Base-by-base conservation (phyloP, 1,139 yeast species). In the Candida smagusa region DNA sequence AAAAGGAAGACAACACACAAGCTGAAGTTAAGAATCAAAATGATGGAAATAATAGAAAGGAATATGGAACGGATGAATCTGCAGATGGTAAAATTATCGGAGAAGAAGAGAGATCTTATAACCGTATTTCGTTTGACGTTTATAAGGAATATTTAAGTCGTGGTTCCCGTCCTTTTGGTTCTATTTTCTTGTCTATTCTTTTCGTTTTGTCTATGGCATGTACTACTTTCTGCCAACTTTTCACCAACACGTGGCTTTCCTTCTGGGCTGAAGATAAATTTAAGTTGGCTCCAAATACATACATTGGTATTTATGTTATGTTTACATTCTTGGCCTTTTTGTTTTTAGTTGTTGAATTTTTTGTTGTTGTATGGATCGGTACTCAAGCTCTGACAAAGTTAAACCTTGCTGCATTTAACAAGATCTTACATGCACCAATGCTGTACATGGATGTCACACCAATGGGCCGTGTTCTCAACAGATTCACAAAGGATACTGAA, bases 401-500 rank as follows among this genome's bases (percentile, higher is more conserved):
- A 48, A 72, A 74, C 42, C 45, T 74, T 28, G 49, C 52, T 39
- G 72, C 78, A 6, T 51, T 66, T 16, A 49, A 54, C 11, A 63
- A 53, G 27, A 50, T 75, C n/a, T 49, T 75, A 38, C 68, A 66
- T 44, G 69, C 76, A 2, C 82, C 82, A 31, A 73, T 76, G 79
- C 56, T 73, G 29, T 77, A 66, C 46, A 65, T 77, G 65, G 84
- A 78, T 54, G 61, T 72, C 9, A 76, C 81, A 0, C 83, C 83
- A n/a, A 63, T 74, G 58, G 84, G 84, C 11, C 63, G 82, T 54
- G 73, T 77, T 24, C 53, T 77, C 50, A 77, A 78, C 52, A 63
- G 84, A 45, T 77, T 78, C 49, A 82, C 95, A 0, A 86, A 84
- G 52, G 96, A 87, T 58, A 82, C 92, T 0, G 94, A 86, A 52